phyloP scores from a whole-genome alignment of 148 eudicot genomes.

The Fagopyrum esculentum region DNA sequence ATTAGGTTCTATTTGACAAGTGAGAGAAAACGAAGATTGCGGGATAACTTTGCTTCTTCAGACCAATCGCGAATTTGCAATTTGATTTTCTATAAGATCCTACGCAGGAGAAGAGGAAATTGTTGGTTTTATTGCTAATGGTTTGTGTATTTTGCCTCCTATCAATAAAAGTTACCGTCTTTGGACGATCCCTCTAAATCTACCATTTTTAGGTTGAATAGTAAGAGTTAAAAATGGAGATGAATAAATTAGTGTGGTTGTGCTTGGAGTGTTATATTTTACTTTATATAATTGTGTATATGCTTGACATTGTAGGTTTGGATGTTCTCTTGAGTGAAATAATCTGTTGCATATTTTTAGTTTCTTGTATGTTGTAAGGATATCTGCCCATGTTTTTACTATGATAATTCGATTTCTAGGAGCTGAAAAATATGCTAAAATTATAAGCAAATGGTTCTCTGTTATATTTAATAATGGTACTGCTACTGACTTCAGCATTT shows the following conservation, averaged over 20 bases:
- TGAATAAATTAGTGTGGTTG: no score
- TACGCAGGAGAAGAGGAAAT: background rate
- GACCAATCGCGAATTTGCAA: background rate
- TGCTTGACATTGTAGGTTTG: background rate
- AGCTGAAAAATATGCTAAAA: background rate
- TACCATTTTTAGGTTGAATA: no score
- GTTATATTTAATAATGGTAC: background rate
- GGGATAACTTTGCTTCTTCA: background rate
- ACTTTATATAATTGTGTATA: no score
- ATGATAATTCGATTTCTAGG: background rate
- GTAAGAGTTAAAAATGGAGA: background rate
- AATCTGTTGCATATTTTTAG: background rate
- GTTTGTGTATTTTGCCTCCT: background rate
- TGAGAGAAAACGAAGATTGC: background rate
- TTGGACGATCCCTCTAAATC: no score
- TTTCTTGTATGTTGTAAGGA: background rate
- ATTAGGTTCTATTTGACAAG: background rate
- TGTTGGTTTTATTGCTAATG: background rate
- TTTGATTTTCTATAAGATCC: background rate
- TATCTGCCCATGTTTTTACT: background rate
- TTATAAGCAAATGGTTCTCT: background rate
- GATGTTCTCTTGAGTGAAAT: background rate
- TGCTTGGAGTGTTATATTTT: no score
- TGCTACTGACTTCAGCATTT: slow-evolving; percentile 7
- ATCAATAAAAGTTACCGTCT: background rate